These are phyloP conservation scores for Teratosphaeria epicoccoides DNA, from an alignment of 2,329 filamentous ascomycete genomes.

Conservation along the genomic window DNA sequence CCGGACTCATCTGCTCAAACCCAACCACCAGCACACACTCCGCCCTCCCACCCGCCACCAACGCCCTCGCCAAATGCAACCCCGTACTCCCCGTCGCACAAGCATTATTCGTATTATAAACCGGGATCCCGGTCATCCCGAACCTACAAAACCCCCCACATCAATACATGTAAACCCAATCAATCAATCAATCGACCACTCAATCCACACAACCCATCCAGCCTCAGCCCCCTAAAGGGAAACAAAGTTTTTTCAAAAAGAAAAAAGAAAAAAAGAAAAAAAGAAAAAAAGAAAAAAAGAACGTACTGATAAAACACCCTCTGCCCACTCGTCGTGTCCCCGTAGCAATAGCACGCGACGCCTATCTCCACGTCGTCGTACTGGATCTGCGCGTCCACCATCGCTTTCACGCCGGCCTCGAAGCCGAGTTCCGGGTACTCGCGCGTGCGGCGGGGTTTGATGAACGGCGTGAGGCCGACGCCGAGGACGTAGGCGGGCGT, in stretches of 20 bases:
- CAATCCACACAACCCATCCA: too few species aligned
- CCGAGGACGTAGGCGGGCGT: constrained; percentile 65
- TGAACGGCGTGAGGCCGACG: constrained; percentile 98
- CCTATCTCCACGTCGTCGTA: constrained; percentile 95
- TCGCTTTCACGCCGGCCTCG: constrained; percentile 80
- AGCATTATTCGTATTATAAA: constrained; percentile 98
- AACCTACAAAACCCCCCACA: constrained; percentile 94
- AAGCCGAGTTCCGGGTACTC: constrained; percentile 92
- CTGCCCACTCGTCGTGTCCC: constrained; percentile 87
- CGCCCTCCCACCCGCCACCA: constrained; percentile 68
- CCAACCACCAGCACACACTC: constrained; percentile 77
- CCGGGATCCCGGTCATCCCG: constrained; percentile 89
- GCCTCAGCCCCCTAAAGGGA: too few species aligned
- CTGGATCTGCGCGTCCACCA: constrained; percentile 76
- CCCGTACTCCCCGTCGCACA: constrained; percentile 90
- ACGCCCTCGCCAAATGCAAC: constrained; percentile 67
- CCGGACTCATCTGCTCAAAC: constrained; percentile 96
- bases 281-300: too few species aligned
- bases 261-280: too few species aligned
- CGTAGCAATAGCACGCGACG: constrained; percentile 93
- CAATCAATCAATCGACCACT: constrained; percentile 91
- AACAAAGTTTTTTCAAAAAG: too few species aligned
- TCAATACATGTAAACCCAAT: constrained; percentile 87
- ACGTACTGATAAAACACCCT: constrained; percentile 71
- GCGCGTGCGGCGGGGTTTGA: constrained; percentile 81